Evolutionary conservation across 2,329 filamentous ascomycete species (phyloP).

Genomic region (Fusarium pseudonygamai): DNA sequence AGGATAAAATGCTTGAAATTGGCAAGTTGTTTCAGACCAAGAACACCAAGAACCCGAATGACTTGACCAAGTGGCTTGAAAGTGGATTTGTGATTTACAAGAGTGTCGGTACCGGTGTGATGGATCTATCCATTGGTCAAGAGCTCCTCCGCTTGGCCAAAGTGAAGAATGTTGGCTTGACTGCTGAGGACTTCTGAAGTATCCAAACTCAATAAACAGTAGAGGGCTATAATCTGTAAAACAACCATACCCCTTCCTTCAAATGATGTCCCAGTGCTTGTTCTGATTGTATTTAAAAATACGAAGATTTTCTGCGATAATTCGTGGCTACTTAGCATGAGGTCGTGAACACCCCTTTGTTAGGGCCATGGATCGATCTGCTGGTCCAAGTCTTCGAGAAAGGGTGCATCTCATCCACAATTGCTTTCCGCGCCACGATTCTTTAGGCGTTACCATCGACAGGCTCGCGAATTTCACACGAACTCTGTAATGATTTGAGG

Average conservation of each 20-base stretch:
- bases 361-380: not conserved
- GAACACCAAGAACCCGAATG: not conserved
- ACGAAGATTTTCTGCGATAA: not conserved
- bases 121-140: slow-evolving; percentile 72
- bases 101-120: slow-evolving; percentile 73
- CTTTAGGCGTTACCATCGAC: not conserved
- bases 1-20: slow-evolving; percentile 48
- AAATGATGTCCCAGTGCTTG: too few species aligned
- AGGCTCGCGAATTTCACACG: not conserved
- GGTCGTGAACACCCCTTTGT: not conserved
- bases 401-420: not conserved
- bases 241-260: too few species aligned
- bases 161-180: slow-evolving; percentile 60
- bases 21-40: slow-evolving; percentile 61
- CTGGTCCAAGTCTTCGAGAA: not conserved
- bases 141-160: slow-evolving; percentile 66
- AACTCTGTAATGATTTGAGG: not conserved
- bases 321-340: not conserved
- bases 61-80: slow-evolving; percentile 66
- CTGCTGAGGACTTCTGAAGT: slow-evolving; percentile 35
- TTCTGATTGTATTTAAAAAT: too few species aligned
- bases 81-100: slow-evolving; percentile 75
- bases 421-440: not conserved
- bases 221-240: too few species aligned
- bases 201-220: not conserved